Evolutionary conservation across 345 rosid genomes (phyloP), one percentile per base, ranked within the genome.

Genomic region (Draba incana): DNA sequence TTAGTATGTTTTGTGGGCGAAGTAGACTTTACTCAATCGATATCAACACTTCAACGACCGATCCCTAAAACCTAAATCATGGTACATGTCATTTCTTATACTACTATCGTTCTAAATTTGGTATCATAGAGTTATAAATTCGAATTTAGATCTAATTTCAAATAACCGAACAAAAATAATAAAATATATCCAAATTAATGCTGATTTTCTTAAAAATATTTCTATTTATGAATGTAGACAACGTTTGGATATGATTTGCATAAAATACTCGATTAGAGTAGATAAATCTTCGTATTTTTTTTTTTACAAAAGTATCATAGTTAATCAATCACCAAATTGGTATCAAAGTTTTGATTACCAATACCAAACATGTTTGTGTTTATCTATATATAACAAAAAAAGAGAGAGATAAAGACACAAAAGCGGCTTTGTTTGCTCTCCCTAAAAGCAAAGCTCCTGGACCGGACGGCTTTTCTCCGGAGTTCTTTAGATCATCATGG

Each of bases 281-380:
- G n/a, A n/a, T n/a, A n/a, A n/a, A n/a, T n/a, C n/a, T n/a, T n/a
- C n/a, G n/a, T n/a, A n/a, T n/a, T n/a, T n/a, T n/a, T n/a, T n/a
- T n/a, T n/a, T n/a, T n/a, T n/a, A n/a, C n/a, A n/a, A n/a, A n/a
- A n/a, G n/a, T 57, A 38, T 39, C 43, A 28, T 28, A 28, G 5
- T 4, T 28, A 58, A 57, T 24, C 27, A 42, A 28, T 51, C 16
- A 42, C n/a, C 14, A 5, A 42, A 53, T 28, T 41, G 13, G 25
- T 67, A 9, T 56, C 4, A 43, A 52, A 23, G 6, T 52, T 41
- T 10, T 7, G 8, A 53, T 24, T 43, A 10, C n/a, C 45, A 50
- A 60, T 31, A 70, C 62, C 16, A 70, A 61, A 62, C 62, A 8
- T 6, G 46, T 52, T 70, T 35, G 27, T 42, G 23, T 70, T 51